Conservation (phyloP, 192 early-diverging fungal species). For the Chytriomyces hyalinus region DNA sequence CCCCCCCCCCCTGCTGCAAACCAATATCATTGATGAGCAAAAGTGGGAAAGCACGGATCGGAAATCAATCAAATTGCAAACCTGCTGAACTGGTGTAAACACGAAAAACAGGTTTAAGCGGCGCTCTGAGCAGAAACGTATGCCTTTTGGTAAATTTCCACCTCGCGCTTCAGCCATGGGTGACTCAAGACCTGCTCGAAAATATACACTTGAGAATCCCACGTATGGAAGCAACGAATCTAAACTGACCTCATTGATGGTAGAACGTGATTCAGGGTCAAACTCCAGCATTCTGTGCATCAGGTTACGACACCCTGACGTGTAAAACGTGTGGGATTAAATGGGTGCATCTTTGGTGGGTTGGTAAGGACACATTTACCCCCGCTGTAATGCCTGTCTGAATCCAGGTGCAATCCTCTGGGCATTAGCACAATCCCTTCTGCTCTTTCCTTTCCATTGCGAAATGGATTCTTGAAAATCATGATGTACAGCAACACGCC, state of each 20-base stretch:
- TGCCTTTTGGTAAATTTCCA: too few species aligned
- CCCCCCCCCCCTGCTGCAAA: too few species aligned
- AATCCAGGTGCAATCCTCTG: not conserved
- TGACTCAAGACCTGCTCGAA: too few species aligned
- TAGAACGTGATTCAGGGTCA: not conserved
- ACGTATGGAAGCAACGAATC: not conserved
- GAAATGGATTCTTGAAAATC: slow-evolving; percentile 57
- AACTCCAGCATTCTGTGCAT: not conserved
- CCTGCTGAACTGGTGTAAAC: too few species aligned
- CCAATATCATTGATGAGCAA: slow-evolving; percentile 35
- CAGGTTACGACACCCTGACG: not conserved
- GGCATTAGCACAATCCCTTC: slow-evolving; percentile 36
- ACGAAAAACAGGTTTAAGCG: too few species aligned
- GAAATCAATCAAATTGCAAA: slow-evolving; percentile 55
- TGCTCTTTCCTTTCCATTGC: slow-evolving; percentile 46
- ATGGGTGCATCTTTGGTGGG: not conserved
- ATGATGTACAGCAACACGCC: slow-evolving; percentile 55
- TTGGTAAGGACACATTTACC: not conserved
- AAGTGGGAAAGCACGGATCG: slow-evolving; percentile 53
- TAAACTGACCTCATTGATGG: not conserved
- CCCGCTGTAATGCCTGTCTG: not conserved
- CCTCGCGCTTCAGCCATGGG: too few species aligned
- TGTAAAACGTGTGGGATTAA: too few species aligned
- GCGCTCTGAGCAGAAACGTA: too few species aligned
- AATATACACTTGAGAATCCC: too few species aligned